Base-by-base conservation (phyloP, 805 yeast species). In the Lachancea lanzarotensis region DNA sequence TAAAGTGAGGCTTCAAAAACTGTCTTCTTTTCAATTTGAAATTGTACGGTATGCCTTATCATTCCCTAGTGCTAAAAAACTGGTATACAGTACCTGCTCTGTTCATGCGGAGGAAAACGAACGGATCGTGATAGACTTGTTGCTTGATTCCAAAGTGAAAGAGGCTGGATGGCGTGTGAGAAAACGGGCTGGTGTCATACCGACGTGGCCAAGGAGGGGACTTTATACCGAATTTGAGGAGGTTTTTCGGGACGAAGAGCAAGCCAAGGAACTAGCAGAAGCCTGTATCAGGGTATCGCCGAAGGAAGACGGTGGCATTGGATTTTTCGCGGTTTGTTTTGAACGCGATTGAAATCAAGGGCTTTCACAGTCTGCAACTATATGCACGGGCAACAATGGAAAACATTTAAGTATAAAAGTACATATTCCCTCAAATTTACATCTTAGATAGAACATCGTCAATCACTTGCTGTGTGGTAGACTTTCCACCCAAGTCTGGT, bases 71-170 rank as follows among this genome's bases (percentile, higher is more conserved):
- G 96, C 89, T 0, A 69, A 68, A 31, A 81, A 80, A 51, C 81
- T 93, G 13, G 95, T 91, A 0, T 93, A 93, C 60, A 89, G 97
- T 10, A 93, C 99, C 1, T 93, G 99, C 65, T 91, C 98, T 0
- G 76, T 93, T 12, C 96, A 93, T 61, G 83, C 91, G 0, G 85
- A 87, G 54, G 99, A 95, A 59, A 91, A 93, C 58, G 99, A 93
- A 65, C 72, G 85, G 35, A 98, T 93, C 2, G 98, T 89, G 2
- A 76, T 83, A 41, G 87, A 84, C 52, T 67, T 93, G 32, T 66
- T 93, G 35, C 66, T 73, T 32, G 96, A 88, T 52, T 68, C 73
- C 0, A 76, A 75, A n/a, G 74, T 91, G 2, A 70, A 76, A 47
- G 62, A 65, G 13, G 71, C 67, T 48, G 95, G 95, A 1, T 93